Evolutionary conservation across 1,284 basidiomycete species (phyloP).

Genomic region (Rhodotorula mucilaginosa): DNA sequence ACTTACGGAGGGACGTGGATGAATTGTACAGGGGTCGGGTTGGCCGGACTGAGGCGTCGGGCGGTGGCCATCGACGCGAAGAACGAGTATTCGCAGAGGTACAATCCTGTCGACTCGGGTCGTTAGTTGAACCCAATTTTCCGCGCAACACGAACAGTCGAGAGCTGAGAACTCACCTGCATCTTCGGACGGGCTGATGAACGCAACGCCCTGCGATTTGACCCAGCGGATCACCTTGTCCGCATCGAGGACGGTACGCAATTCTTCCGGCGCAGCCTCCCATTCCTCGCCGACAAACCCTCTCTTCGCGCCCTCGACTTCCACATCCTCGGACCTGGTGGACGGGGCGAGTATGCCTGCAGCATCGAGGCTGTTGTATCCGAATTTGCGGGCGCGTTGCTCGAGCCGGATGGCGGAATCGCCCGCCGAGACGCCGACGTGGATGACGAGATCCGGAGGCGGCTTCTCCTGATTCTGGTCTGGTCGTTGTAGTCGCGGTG

Average conservation of each 20-base stretch:
- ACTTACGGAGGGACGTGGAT: conserved; percentile 28
- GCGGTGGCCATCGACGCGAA: conserved; percentile 16
- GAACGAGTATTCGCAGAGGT: conserved; percentile 28
- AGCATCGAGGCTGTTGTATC: conserved; percentile 18
- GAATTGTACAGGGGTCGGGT: conserved; percentile 20
- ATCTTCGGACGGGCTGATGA: conserved; percentile 6
- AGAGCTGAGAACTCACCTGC: conserved; percentile 23
- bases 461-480: background rate
- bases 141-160: no score
- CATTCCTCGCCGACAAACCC: conserved; percentile 4
- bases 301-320: background rate
- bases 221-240: background rate
- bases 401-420: conserved; percentile 16
- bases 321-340: background rate
- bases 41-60: background rate
- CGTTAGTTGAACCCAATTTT: no score
- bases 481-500: background rate
- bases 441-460: conserved; percentile 18
- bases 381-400: conserved; percentile 21
- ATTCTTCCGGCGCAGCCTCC: background rate
- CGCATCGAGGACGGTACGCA: conserved; percentile 8
- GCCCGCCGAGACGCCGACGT: conserved; percentile 24
- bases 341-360: conserved; percentile 3
- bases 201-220: conserved; percentile 1
- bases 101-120: conserved; percentile 7